Base-by-base conservation (phyloP, 345 rosid genomes). In the Pistacia vera region DNA sequence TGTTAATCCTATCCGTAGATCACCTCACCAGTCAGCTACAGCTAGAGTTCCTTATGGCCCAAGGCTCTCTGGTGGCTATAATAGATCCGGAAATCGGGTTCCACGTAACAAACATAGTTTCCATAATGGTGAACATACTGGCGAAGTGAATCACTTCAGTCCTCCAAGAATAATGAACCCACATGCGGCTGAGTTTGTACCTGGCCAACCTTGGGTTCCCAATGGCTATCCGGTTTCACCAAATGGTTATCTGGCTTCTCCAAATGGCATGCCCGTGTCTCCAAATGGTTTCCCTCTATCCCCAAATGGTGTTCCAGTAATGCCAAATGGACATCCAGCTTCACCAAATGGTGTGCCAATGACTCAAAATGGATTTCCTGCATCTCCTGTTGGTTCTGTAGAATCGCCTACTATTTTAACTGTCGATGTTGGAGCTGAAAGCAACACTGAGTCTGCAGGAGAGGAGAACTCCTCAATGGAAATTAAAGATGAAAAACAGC, bases 31-130 rank as follows among this genome's bases (percentile, higher is more conserved):
- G 57, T 93, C 99, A 58, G 97, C 95, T 28, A 91, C 97, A 62
- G 93, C 98, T 41, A 84, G 99, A 76, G 98, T 96, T 79, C 99
- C 99, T 18, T 96, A 93, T 60, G 99, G 99, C 63, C 99, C 99
- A 11, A 88, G 99, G 87, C 90, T 96, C 48, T 92, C 99, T 68
- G 93, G 95, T 66, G 85, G 93, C 68, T 91, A 86, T 79, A 96
- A 90, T 84, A 90, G 97, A 79, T 85, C 96, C 56, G 97, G 95
- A 68, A 90, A 81, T 79, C 87, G 93, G 55, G 87, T 88, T 60
- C 83, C 86, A 18, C 91, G 89, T 55, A 91, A 81, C 81, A 93
- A 93, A 82, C 85, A 90, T 41, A 82, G 83, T 80, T 88, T 89
- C 83, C 86, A 86, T 66, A 87, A 71, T 72, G 72, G 85, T 16